Evolutionary conservation across 768 basidiomycete species (phyloP), one percentile per base, ranked within the genome.

Genomic region (Boletus sensibilis): DNA sequence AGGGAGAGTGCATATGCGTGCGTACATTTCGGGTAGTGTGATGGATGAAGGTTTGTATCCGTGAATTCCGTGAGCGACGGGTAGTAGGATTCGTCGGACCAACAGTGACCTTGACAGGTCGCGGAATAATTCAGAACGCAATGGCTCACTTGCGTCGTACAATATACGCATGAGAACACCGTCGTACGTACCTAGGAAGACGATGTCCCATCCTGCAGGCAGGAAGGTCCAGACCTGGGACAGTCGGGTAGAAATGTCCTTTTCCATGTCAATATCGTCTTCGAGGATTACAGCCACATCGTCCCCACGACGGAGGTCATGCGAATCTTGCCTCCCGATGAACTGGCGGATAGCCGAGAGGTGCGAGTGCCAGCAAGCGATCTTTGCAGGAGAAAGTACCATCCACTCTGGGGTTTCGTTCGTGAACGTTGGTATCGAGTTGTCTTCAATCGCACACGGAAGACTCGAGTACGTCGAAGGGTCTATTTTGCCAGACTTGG

Each of bases 251-350:
- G 72, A 60, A 13, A 87, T 79, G 60, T 90, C 82, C 31, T 68
- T 74, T 71, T 92, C 90, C 82, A 90, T 85, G 65, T 92, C 87
- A 11, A 92, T 74, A 59, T 92, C 90, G 64, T 91, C 90, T 69
- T 91, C 90, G 8, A 90, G 73, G n/a, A 91, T 76, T 10, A 90
- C 54, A 0, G 77, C 74, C 2, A 80, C 74, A 11, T 75, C 75
- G 53, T 73, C 62, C 4, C 46, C 49, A 16, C 43, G 65, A 43
- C 29, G 47, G n/a, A 9, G 39, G 11, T 23, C 55, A 12, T 21
- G 23, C 35, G n/a, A 56, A 45, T 53, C 65, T 50, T 55, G 75
- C 73, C 42, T 70, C 11, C 66, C 62, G 13, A 74, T 66, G 34
- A 86, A 75, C 4, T 57, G 71, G 21, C 74, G 78, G 31, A 90